Evolutionary conservation across 352 stramenopile genomes (phyloP), one percentile per base, ranked within the genome.

Genomic region (Pythium guiyangense): DNA sequence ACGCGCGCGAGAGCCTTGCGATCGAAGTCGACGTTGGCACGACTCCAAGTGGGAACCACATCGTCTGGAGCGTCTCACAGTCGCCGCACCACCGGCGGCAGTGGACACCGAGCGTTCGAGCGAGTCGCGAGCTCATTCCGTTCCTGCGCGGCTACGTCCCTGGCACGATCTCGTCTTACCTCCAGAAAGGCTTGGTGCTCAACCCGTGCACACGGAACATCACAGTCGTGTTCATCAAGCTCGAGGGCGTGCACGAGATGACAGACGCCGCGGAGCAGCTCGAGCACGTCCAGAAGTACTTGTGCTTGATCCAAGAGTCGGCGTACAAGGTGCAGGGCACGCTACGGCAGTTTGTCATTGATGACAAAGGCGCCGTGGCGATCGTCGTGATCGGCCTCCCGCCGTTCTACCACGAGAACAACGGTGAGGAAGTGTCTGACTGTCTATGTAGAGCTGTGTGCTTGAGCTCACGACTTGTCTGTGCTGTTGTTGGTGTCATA

Each of bases 361-460:
- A 96, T 39, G 84, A 94, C 63, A 94, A 96, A 64, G 86, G 86
- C 20, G 84, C 81, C 0, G 70, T 94, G 11, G 81, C 82, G 14
- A 93, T 93, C 44, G 67, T 93, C 20, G 81, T 77, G 12, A 77
- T 96, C 25, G 84, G 86, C 0, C 65, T 94, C 0, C 80, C 81
- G 1, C 86, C 86, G 14, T 89, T 89, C 54, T 91, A 87, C 60
- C 84, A 93, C 59, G 79, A 96, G 70, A 88, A 94, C 67, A 94
- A 95, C 61, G 73, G 79, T 86, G 60, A 49, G 22, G 15, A 29
- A 5, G 25, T 26, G 2, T n/a, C n/a, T n/a, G n/a, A n/a, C n/a
- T n/a, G n/a, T n/a, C n/a, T n/a, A n/a, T n/a, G n/a, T n/a, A n/a
- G 29, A 26, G 43, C 0, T 40, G 15, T 66, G 34, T 54, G 57